Evolutionary conservation across 768 basidiomycete genomes (phyloP), one percentile per base, ranked within the genome.

Genomic region (Trametes cinnabarina): DNA sequence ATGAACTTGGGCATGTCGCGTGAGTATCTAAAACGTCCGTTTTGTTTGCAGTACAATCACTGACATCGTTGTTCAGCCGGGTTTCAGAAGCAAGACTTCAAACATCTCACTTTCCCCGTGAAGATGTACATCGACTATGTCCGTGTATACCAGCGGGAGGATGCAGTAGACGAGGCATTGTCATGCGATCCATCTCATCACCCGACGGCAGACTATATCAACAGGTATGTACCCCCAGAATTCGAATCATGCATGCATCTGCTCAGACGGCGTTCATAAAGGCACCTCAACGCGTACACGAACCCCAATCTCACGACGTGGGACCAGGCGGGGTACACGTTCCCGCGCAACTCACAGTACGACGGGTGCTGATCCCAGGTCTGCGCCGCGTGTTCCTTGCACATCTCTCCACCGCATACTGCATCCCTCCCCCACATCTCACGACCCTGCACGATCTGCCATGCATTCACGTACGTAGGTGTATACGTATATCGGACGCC

Each of bases 101-200:
- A 76, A 62, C 76, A 92, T 66, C 75, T 98, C 51, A 66, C 71
- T 46, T 96, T 94, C 78, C 96, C 95, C 0, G 77, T 81, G 7
- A 74, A 80, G 58, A 90, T 96, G 90, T 83, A 82, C 58, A 74
- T 98, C 62, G 96, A 98, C 71, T 98, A 97, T 65, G 82, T 99
- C 22, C 85, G 93, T 35, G 80, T 95, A 50, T 92, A 93, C 64
- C 94, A 97, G 74, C 83, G 87, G 34, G 69, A 83, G 20, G 93
- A 87, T 9, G 68, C 82, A n/a, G 77, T 68, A 39, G 58, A 87
- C 53, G 86, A 82, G 10, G 65, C 92, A 7, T 12, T 32, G 34
- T 86, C 88, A 0, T 99, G 96, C 71, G 79, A 92, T 69, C 96
- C 96, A 9, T 74, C 83, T 2, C 79, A 76, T 46, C 77, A 82